A percentile compares a stretch with the other conserved stretches of the same genome.
These are phyloP conservation scores for Xylariaceae sp. DNA, from an alignment of 2,329 filamentous ascomycete species.

Conservation along the genomic window DNA sequence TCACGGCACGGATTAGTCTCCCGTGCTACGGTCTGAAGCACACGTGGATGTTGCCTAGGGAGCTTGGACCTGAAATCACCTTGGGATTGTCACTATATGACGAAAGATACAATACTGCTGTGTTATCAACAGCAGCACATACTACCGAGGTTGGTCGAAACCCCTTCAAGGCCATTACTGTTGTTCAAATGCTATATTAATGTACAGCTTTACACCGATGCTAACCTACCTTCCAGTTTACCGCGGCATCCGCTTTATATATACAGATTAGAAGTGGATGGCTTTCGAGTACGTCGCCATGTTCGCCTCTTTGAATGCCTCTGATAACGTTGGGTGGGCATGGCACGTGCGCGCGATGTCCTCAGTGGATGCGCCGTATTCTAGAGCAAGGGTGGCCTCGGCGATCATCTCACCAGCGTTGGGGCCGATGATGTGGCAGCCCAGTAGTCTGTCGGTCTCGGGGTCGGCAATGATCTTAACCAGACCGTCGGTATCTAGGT, in stretches of 20 bases:
- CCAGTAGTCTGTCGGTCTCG: slow-evolving; percentile 93
- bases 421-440: slow-evolving; percentile 93
- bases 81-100: not conserved
- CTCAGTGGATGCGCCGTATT: slow-evolving; percentile 95
- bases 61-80: too few relatives aligned
- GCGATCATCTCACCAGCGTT: slow-evolving; percentile 99
- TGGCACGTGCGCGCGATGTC: slow-evolving; percentile 95
- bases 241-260: slow-evolving; percentile 31
- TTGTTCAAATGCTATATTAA: slow-evolving; percentile 37
- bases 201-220: slow-evolving; percentile 41
- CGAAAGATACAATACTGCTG: not conserved
- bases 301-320: slow-evolving; percentile 99
- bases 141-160: not conserved
- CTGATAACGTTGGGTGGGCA: slow-evolving; percentile 91
- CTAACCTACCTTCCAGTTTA: slow-evolving; percentile 26
- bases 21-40: too few relatives aligned
- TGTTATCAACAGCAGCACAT: not conserved
- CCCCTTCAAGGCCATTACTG: slow-evolving; percentile 11
- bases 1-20: too few relatives aligned
- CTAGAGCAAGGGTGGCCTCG: slow-evolving; percentile 89
- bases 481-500: slow-evolving; percentile 91
- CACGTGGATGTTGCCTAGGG: too few relatives aligned
- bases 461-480: slow-evolving; percentile 98
- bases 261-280: slow-evolving; percentile 78
- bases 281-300: slow-evolving; percentile 96